phyloP scores from a whole-genome alignment of 1,139 yeast genomes.

The Petasospora fabianii region DNA sequence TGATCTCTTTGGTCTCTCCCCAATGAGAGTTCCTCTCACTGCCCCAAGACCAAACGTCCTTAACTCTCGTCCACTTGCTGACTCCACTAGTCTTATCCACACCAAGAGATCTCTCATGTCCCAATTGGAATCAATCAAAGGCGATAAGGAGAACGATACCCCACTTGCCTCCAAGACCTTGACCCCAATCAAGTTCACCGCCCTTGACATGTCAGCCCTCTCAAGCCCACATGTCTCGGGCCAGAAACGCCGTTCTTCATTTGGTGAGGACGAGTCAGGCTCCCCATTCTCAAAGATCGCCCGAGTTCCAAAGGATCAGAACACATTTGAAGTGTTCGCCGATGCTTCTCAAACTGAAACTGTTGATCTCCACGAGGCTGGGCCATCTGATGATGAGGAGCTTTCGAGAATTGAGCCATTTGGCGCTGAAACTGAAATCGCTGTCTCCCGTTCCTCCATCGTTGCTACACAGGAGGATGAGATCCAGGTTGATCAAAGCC shows the following conservation, averaged over 20 bases:
- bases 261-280: conserved; percentile 7
- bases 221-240: conserved; percentile 12
- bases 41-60: conserved; percentile 34
- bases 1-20: conserved; percentile 18
- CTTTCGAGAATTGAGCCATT: conserved; percentile 26
- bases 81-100: conserved; percentile 6
- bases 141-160: conserved; percentile 18
- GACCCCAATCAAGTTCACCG: conserved; percentile 8
- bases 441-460: conserved; percentile 2
- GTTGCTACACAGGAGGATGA: conserved; percentile 14
- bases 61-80: conserved; percentile 24
- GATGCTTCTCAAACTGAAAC: conserved; percentile 7
- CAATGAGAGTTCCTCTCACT: conserved; percentile 36
- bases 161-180: conserved; percentile 9
- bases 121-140: conserved; percentile 16
- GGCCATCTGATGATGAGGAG: not conserved
- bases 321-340: not conserved
- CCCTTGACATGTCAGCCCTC: conserved; percentile 1
- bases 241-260: conserved; percentile 21
- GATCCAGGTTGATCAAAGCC: conserved; percentile 3
- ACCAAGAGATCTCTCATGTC: conserved; percentile 24
- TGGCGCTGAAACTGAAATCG: conserved; percentile 1
- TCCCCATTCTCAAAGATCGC: conserved; percentile 11
- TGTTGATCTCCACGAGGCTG: conserved; percentile 7
- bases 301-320: conserved; percentile 10